Base-by-base conservation (phyloP, 2,329 filamentous ascomycete genomes). In the Colletotrichum filicis region DNA sequence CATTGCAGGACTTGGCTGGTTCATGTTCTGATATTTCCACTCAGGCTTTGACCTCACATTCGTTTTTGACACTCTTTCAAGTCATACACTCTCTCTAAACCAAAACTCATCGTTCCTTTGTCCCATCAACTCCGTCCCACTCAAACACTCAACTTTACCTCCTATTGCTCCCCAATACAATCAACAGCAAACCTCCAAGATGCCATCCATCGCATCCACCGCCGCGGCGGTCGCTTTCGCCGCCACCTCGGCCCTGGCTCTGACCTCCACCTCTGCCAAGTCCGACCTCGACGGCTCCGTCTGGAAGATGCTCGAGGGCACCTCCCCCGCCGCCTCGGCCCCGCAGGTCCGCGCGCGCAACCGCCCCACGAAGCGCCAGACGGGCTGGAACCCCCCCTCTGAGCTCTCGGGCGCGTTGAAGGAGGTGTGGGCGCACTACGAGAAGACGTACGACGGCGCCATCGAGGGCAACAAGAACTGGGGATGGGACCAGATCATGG, bases 401-500 rank as follows among this genome's bases (percentile, higher is more conserved):
- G 55, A 75, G 37, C 75, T 81, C 32, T 71, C 66, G 1, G 60
- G 35, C 0, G 74, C 79, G 0, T 71, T 81, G 11, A 77, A 76
- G 14, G 74, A 81, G 52, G 79, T 81, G 26, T 81, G 80, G 80
- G 76, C 78, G 2, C 79, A 81, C 68, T 76, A 76, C 70, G 46
- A 76, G 28, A 8, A 74, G 56, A 80, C 80, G 5, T 80, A 81
- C 70, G 74, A 68, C 35, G 71, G 77, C 14, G 35, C 68, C 28
- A 52, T 75, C 9, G 66, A 65, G 71, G 52, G 74, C 2, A 80
- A 80, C 74, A 79, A 79, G 74, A 79, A 79, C 77, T 81, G 79
- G 46, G 80, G 80, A 4, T 81, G 79, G 79, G 80, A 82, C 9
- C 80, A 81, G 62, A 61, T 82, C 24, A 78, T 81, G 5, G 79